Evolutionary conservation across 495 filamentous ascomycete species (phyloP), one percentile per base, ranked within the genome.

Genomic region (Podospora anserina): DNA sequence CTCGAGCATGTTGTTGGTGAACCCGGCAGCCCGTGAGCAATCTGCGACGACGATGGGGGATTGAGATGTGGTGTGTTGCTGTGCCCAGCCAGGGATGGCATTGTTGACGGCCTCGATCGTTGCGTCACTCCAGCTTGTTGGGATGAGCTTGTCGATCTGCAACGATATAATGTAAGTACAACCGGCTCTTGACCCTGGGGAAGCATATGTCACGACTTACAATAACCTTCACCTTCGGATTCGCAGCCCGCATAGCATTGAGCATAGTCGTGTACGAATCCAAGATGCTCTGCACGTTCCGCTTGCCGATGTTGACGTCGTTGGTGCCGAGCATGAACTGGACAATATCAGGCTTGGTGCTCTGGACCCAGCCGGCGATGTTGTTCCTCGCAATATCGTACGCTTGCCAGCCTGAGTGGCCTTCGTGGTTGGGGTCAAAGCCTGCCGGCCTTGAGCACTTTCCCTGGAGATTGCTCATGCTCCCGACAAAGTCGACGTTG

Each of bases 251-350:
- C 76, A 80, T 76, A n/a, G 66, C 61, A 7, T 68, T 58, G 2
- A 80, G 71, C 63, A 81, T 75, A 2, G 60, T 72, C 5, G 74
- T 73, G 55, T 79, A 81, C 0, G 78, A 73, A 63, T 77, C 74
- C 23, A 82, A 63, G n/a, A 81, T 76, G 62, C 69, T 70, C 26
- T 78, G 66, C 6, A 71, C 32, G 61, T 68, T 69, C 7, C 72
- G 67, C 23, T 75, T 70, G 3, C 70, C 72, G 16, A 64, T 64
- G 32, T 72, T 74, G 32, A 82, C 75, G 67, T 82, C 80, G 68
- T 82, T 78, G n/a, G 79, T 81, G 30, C 80, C 80, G 26, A 82
- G 71, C 73, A 78, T 77, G 64, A 80, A 78, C 68, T 74, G 76
- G 15, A 82, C 75, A 20, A 82, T 71, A 61, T 82, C 80, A 13